These are phyloP conservation scores for Conticribra weissflogii DNA, from an alignment of 108 stramenopile species.

Conservation along the genomic window DNA sequence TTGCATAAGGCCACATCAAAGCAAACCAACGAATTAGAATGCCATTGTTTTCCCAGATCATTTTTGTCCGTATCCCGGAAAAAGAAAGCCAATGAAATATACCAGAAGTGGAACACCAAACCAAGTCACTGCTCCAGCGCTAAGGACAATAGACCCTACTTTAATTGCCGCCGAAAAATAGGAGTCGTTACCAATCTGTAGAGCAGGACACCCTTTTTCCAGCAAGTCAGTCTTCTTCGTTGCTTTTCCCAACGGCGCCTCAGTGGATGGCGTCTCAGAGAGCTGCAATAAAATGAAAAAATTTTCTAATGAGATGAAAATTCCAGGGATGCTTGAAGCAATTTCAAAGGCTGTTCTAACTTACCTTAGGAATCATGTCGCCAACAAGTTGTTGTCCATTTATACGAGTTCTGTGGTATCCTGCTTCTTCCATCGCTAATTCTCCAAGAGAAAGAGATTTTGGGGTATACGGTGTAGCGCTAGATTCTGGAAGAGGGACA, in stretches of 20 bases:
- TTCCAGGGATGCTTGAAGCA: background rate
- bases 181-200: slow-evolving; percentile 50
- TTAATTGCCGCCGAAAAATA: slow-evolving; percentile 54
- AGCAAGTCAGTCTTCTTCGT: slow-evolving; percentile 58
- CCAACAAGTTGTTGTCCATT: slow-evolving; percentile 75
- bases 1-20: too few species aligned
- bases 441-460: slow-evolving; percentile 52
- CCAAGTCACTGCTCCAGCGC: slow-evolving; percentile 50
- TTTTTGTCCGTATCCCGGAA: background rate
- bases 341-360: slow-evolving; percentile 3
- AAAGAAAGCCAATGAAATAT: slow-evolving; percentile 8
- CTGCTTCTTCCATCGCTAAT: slow-evolving; percentile 80
- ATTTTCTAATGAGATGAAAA: background rate
- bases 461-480: slow-evolving; percentile 57
- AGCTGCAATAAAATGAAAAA: slow-evolving; percentile 10
- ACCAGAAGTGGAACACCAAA: slow-evolving; percentile 33
- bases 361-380: slow-evolving; percentile 72
- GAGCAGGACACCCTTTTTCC: slow-evolving; percentile 44
- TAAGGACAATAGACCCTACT: slow-evolving; percentile 58
- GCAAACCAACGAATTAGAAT: too few species aligned
- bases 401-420: slow-evolving; percentile 59
- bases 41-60: background rate
- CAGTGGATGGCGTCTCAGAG: slow-evolving; percentile 38
- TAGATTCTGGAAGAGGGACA: slow-evolving; percentile 68
- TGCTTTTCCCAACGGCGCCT: slow-evolving; percentile 68